phyloP scores from a whole-genome alignment of 108 stramenopile genomes.

The Thalassiosira profunda region DNA sequence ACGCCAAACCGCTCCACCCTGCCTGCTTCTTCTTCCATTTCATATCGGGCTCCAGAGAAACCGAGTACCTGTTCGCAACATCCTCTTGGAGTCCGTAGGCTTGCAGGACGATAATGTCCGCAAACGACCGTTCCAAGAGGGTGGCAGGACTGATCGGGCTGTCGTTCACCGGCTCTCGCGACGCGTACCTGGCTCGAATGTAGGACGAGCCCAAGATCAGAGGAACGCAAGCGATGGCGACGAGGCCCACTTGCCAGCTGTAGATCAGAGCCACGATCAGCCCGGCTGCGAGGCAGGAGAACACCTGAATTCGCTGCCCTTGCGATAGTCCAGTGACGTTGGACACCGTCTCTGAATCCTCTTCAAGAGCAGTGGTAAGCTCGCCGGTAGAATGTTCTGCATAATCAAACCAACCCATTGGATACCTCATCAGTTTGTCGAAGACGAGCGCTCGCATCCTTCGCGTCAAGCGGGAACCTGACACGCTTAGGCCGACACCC shows the following conservation, averaged over 20 bases:
- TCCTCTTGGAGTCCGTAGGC: slow-evolving; percentile 48
- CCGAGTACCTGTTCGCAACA: slow-evolving; percentile 38
- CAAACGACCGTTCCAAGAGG: slow-evolving; percentile 25
- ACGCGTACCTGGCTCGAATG: slow-evolving; percentile 20
- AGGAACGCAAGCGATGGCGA: slow-evolving; percentile 42
- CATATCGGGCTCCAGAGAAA: slow-evolving; percentile 16
- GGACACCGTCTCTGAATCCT: slow-evolving; percentile 21
- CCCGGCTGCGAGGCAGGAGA: slow-evolving; percentile 24
- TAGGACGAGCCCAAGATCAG: slow-evolving; percentile 24
- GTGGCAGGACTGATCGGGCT: slow-evolving; percentile 14
- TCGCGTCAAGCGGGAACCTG: slow-evolving; percentile 20
- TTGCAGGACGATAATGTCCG: slow-evolving; percentile 40
- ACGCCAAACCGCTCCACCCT: slow-evolving; percentile 32
- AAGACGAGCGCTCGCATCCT: slow-evolving; percentile 27
- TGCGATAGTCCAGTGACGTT: slow-evolving; percentile 35
- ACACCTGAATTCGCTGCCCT: slow-evolving; percentile 33
- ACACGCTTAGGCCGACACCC: slow-evolving; percentile 33
- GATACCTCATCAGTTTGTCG: slow-evolving; percentile 30
- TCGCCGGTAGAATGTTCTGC: slow-evolving; percentile 37
- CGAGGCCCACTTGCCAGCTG: slow-evolving; percentile 36
- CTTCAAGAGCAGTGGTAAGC: slow-evolving; percentile 36
- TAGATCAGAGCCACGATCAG: slow-evolving; percentile 27
- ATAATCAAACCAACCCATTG: slow-evolving; percentile 38
- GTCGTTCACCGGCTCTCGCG: background rate
- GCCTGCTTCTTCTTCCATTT: slow-evolving; percentile 41